Evolutionary conservation across 2,329 filamentous ascomycete genomes (phyloP), one percentile per base, ranked within the genome.

Genomic region (Phialocephala sp.): DNA sequence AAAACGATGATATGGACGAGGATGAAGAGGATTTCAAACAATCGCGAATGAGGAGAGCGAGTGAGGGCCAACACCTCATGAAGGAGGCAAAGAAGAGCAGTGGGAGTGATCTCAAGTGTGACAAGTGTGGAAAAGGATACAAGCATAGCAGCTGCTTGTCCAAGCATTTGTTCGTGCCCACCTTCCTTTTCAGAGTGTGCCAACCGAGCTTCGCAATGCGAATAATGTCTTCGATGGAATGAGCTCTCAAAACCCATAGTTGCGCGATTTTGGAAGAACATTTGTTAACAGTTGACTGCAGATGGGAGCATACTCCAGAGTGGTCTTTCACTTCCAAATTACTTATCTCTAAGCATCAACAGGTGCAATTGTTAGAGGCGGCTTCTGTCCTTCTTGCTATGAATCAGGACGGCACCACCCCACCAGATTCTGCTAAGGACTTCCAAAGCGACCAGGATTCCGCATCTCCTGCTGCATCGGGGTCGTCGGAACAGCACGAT

Each of bases 101-200:
- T 81, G 87, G 89, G 76, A 88, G 89, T 76, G 94, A 98, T 79
- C 88, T 99, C 78, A 93, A 91, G 80, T 99, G 95, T 84, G 93
- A 97, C 78, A 94, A 94, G 81, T 99, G 95, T 84, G 94, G 94
- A 80, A 99, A 99, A 87, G 93, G 93, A 82, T 99, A 99, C 88
- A 99, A 99, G 89, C 95, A 99, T 87, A 97, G 94, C 89, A 98
- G 95, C 85, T 99, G 95, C 89, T 89, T 99, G 85, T 96, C 92
- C 79, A 99, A 98, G 88, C 95, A 99, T 89, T 91, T 97, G 95
- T 98, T 89, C 88, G 95, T 97, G 85, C 83, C 85, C 88, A 85
- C 83, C 81, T 81, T 81, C 81, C 81, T 76, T 77, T 73, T 72
- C 72, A 69, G 55, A 68, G 64, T 71, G 65, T 62, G 69, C 67